A percentile compares a stretch with the other conserved stretches of the same genome.
Conservation (phyloP, 257 asterid genomes). For the Handroanthus guayacan region DNA sequence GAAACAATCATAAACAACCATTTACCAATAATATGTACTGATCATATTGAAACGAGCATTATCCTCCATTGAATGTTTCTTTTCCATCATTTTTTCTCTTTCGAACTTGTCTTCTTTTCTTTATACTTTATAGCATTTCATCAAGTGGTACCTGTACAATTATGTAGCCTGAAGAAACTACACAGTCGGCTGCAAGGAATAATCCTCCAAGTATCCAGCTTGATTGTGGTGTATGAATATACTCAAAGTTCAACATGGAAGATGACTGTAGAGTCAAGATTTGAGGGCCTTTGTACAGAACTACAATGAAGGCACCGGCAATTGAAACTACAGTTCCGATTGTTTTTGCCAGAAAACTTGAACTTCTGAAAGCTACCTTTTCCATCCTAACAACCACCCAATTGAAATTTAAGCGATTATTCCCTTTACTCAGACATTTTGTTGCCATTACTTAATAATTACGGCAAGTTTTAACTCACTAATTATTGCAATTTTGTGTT, state of each 20-base stretch:
- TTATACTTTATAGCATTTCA: not conserved
- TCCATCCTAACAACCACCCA: constrained; percentile 70
- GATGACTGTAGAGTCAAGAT: constrained; percentile 45
- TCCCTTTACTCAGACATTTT: not conserved
- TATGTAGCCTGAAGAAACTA: constrained; percentile 60
- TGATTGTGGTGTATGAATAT: constrained; percentile 46
- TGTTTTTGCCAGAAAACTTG: constrained; percentile 70
- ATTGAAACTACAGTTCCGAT: constrained; percentile 80
- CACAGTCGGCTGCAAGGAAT: constrained; percentile 76
- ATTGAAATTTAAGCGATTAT: constrained; percentile 30
- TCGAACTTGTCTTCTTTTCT: not conserved
- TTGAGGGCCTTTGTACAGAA: constrained; percentile 82
- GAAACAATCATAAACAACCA: not conserved
- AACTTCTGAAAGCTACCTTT: constrained; percentile 57
- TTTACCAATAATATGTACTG: not conserved
- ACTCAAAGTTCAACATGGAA: constrained; percentile 35
- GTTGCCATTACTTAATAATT: not conserved
- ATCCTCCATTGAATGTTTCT: not conserved
- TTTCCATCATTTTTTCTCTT: not conserved
- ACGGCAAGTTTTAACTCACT: not conserved
- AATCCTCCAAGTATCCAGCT: constrained; percentile 73
- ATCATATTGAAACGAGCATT: not conserved
- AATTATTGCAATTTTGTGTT: not conserved
- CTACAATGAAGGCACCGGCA: constrained; percentile 80
- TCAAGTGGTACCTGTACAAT: constrained; percentile 68